Evolutionary conservation across 257 asterid species (phyloP).

Genomic region (Solanum rostratum): DNA sequence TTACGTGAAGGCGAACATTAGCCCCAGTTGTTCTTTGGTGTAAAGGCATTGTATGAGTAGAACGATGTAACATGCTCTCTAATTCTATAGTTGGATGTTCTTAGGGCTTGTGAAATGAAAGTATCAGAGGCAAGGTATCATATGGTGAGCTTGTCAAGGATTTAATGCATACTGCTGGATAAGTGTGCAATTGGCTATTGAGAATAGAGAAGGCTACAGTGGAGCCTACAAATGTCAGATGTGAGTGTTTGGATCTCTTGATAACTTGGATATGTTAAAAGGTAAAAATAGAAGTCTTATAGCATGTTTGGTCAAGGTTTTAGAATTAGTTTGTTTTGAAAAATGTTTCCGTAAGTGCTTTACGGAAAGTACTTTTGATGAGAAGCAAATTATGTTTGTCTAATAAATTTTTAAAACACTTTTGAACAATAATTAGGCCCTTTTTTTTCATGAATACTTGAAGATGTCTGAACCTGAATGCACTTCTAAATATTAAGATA

Average conservation of each 20-base stretch:
- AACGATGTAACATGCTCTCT: not conserved
- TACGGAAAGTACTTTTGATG: too few species aligned
- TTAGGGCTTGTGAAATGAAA: not conserved
- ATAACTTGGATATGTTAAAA: not conserved
- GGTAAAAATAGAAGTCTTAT: not conserved
- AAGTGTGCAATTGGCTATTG: not conserved
- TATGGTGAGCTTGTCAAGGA: not conserved
- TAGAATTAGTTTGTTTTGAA: not conserved
- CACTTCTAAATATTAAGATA: too few species aligned
- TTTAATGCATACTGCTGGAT: not conserved
- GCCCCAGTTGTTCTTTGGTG: not conserved
- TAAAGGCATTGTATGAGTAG: not conserved
- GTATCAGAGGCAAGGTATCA: not conserved
- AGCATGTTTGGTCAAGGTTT: not conserved
- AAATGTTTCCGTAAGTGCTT: too few species aligned
- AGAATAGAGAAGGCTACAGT: not conserved
- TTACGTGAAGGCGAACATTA: not conserved
- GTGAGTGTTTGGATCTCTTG: not conserved
- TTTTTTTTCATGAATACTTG: too few species aligned
- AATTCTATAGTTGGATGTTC: not conserved
- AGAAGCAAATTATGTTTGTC: too few species aligned
- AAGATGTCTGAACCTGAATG: too few species aligned
- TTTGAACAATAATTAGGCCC: too few species aligned
- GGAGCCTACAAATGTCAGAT: not conserved
- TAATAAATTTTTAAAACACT: too few species aligned